phyloP scores from a whole-genome alignment of 1,139 yeast species.

The Debaryomyces robertsiae region DNA sequence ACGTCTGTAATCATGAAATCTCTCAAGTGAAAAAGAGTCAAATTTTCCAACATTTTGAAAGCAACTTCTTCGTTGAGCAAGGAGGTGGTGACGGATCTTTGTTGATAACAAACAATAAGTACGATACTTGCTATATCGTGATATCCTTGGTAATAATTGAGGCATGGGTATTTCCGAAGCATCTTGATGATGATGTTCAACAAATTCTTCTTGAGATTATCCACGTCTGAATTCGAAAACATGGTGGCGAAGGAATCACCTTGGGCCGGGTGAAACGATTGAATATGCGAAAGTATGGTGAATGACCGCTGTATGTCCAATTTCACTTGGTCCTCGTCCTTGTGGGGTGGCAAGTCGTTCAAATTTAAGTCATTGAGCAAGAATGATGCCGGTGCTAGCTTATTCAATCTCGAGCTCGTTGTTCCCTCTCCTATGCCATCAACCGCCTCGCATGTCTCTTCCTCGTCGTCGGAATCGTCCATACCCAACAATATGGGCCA shows the following conservation, averaged over 20 bases:
- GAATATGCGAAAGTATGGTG: constrained; percentile 40
- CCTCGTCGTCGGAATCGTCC: neutral
- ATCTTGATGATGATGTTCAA: constrained; percentile 53
- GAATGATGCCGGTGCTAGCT: constrained; percentile 10
- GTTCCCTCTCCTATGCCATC: constrained; percentile 6
- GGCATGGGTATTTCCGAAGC: constrained; percentile 59
- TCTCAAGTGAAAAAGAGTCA: constrained; percentile 67
- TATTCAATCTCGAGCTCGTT: constrained; percentile 6
- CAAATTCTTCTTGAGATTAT: constrained; percentile 43
- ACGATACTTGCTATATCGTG: constrained; percentile 83
- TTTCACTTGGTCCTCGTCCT: constrained; percentile 76
- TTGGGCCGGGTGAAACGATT: constrained; percentile 21
- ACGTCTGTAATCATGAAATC: constrained; percentile 84
- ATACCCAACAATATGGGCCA: constrained; percentile 52
- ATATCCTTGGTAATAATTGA: constrained; percentile 88
- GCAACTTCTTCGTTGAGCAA: constrained; percentile 40
- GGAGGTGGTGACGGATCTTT: constrained; percentile 17
- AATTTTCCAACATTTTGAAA: constrained; percentile 51
- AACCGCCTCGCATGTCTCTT: neutral
- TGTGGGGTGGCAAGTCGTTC: constrained; percentile 49
- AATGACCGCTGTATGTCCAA: constrained; percentile 80
- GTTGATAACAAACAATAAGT: constrained; percentile 51
- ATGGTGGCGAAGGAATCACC: constrained; percentile 38
- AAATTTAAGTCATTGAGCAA: constrained; percentile 26
- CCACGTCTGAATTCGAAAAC: constrained; percentile 36